Percentiles rank a stretch among this genome's conserved stretches.
Evolutionary conservation across 106 monocot genomes (phyloP).

Genomic region (Dendrobium huoshanense): DNA sequence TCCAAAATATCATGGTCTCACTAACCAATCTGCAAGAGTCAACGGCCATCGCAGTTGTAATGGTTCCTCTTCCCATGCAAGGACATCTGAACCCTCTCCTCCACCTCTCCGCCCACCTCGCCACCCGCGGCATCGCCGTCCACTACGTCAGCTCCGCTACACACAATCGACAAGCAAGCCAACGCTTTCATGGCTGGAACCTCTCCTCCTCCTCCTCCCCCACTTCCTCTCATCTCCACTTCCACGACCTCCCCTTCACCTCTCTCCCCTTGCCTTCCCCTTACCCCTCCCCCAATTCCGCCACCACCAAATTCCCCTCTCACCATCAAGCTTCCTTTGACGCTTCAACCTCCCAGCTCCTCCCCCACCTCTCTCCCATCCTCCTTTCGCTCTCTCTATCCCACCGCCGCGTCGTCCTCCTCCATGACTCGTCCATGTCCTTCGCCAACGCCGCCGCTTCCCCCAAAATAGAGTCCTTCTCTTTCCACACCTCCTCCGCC

Average conservation of each 20-base stretch:
- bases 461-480: conserved; percentile 29
- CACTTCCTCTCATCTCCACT: not conserved
- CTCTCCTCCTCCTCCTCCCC: not conserved
- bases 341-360: conserved; percentile 7
- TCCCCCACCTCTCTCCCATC: conserved; percentile 21
- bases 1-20: not conserved
- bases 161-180: conserved; percentile 54
- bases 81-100: conserved; percentile 82
- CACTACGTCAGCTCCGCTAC: conserved; percentile 54
- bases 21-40: not conserved
- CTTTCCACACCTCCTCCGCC: conserved; percentile 59
- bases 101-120: conserved; percentile 44
- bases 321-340: not conserved
- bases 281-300: conserved; percentile 5
- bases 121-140: conserved; percentile 21
- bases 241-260: not conserved
- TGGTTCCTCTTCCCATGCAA: conserved; percentile 58
- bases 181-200: not conserved
- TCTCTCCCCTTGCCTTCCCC: not conserved
- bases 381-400: conserved; percentile 31
- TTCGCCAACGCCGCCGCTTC: conserved; percentile 29
- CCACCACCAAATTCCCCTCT: conserved; percentile 12
- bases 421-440: conserved; percentile 74
- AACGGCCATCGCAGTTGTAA: conserved; percentile 14
- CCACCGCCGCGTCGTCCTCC: conserved; percentile 33